Conservation (phyloP, 169 alveolate genomes). For the Cryptosporidium bovis region DNA sequence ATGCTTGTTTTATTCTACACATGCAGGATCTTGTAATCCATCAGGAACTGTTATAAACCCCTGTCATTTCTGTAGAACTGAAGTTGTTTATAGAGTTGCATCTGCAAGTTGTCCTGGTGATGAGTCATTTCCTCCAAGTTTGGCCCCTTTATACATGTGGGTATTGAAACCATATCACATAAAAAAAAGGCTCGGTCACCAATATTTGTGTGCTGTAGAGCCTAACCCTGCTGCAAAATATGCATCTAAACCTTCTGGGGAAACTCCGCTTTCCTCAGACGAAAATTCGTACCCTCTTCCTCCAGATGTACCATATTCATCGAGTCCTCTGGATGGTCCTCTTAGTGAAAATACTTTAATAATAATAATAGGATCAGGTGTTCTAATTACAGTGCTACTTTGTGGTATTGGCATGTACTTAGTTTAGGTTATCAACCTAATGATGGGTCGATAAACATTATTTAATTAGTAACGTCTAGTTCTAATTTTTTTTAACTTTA, state of each 20-base stretch:
- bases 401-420: slow-evolving; percentile 59
- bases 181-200: slow-evolving; percentile 53
- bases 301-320: slow-evolving; percentile 45
- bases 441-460: no score
- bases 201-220: slow-evolving; percentile 68
- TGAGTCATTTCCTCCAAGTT: slow-evolving; percentile 73
- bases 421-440: neutral
- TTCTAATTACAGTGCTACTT: slow-evolving; percentile 12
- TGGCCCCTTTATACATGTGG: slow-evolving; percentile 75
- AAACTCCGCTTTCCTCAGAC: slow-evolving; percentile 22
- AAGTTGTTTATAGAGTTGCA: slow-evolving; percentile 69
- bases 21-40: slow-evolving; percentile 65
- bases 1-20: slow-evolving; percentile 64
- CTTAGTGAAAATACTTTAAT: slow-evolving; percentile 41
- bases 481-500: no score
- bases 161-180: slow-evolving; percentile 65
- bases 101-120: slow-evolving; percentile 75
- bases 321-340: neutral
- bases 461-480: no score
- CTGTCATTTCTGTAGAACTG: slow-evolving; percentile 73
- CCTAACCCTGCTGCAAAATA: slow-evolving; percentile 74
- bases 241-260: slow-evolving; percentile 42
- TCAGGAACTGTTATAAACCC: slow-evolving; percentile 74
- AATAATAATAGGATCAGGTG: slow-evolving; percentile 25
- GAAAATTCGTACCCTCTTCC: slow-evolving; percentile 61